These are phyloP conservation scores for Botryotinia globosa DNA, from an alignment of 2,329 filamentous ascomycete species.

Conservation along the genomic window DNA sequence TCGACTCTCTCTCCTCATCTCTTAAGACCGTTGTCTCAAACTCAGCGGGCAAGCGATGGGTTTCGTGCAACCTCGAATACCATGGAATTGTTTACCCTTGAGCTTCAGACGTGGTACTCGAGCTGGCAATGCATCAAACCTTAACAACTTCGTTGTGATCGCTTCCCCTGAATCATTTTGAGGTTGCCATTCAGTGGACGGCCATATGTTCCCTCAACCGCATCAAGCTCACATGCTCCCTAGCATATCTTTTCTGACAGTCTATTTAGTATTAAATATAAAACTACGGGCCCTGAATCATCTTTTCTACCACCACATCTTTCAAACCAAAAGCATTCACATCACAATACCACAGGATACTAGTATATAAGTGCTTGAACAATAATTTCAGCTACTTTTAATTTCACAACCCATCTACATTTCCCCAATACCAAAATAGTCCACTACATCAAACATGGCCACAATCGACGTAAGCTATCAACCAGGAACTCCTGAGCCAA, in stretches of 20 bases:
- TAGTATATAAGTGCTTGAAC: not conserved
- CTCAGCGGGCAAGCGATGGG: not conserved
- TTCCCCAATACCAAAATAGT: not conserved
- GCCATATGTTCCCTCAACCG: not conserved
- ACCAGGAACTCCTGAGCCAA: constrained; percentile 31
- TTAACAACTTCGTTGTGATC: not conserved
- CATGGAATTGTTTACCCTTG: not conserved
- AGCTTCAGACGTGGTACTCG: not conserved
- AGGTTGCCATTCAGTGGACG: too few species aligned
- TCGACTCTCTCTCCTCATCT: not conserved
- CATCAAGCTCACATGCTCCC: not conserved
- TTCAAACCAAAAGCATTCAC: not conserved
- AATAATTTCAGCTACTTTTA: too few species aligned
- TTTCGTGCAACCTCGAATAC: not conserved
- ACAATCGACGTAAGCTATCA: constrained; percentile 31
- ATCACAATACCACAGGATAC: not conserved
- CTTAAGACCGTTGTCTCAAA: not conserved
- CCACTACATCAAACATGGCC: constrained; percentile 28
- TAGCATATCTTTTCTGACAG: constrained; percentile 1
- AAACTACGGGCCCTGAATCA: not conserved
- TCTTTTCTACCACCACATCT: not conserved
- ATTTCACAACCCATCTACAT: too few species aligned
- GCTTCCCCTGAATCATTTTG: not conserved
- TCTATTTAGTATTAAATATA: not conserved
- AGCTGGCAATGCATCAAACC: constrained; percentile 14